phyloP scores from a whole-genome alignment of 164 flowering plant species.

The Warburgia ugandensis region DNA sequence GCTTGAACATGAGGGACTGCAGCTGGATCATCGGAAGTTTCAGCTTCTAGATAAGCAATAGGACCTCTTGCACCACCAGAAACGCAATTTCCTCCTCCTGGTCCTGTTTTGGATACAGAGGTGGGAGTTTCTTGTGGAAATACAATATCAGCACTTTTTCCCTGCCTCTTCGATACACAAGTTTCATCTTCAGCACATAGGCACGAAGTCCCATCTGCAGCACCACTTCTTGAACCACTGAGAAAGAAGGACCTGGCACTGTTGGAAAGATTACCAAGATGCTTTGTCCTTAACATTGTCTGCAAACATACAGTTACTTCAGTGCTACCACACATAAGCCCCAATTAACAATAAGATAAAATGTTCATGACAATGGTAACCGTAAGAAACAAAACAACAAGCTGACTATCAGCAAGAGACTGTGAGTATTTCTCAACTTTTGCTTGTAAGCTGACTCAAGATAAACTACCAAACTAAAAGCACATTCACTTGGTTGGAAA shows the following conservation, averaged over 20 bases:
- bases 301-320: constrained; percentile 16
- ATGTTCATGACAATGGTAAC: too few species aligned
- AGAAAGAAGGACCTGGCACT: constrained; percentile 73
- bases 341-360: not conserved
- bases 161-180: constrained; percentile 42
- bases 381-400: too few species aligned
- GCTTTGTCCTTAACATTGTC: constrained; percentile 87
- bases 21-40: constrained; percentile 20
- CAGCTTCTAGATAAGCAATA: constrained; percentile 23
- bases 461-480: too few species aligned
- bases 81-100: constrained; percentile 24
- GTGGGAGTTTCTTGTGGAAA: constrained; percentile 30
- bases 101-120: constrained; percentile 29
- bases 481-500: too few species aligned
- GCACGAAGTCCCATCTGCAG: constrained; percentile 74
- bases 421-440: too few species aligned
- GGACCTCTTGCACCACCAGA: constrained; percentile 28
- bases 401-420: too few species aligned
- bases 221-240: constrained; percentile 58
- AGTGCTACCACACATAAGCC: not conserved
- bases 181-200: constrained; percentile 71
- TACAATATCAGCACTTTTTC: constrained; percentile 22
- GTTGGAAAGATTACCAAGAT: constrained; percentile 58
- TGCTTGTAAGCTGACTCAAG: too few species aligned
- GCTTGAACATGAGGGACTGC: constrained; percentile 29